Evolutionary conservation across 495 filamentous ascomycete species (phyloP).

Genomic region (Pseudomonodictys pantanalensis): DNA sequence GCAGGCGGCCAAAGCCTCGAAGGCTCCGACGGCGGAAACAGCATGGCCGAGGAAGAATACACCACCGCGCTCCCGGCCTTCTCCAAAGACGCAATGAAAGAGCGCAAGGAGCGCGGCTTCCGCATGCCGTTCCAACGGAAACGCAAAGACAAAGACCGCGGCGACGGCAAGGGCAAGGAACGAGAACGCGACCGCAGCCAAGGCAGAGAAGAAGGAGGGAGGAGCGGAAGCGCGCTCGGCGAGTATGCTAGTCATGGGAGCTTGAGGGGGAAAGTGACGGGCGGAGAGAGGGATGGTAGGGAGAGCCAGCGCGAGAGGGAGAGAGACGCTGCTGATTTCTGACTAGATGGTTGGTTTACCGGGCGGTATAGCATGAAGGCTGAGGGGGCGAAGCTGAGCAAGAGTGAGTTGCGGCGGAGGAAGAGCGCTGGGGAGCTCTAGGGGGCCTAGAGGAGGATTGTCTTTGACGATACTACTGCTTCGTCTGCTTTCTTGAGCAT

Average conservation of each 20-base stretch:
- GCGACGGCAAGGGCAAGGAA: constrained; percentile 19
- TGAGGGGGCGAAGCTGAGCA: background rate
- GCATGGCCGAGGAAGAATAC: constrained; percentile 14
- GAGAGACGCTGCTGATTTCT: constrained; percentile 3
- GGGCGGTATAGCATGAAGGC: constrained; percentile 9
- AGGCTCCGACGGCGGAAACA: constrained; percentile 17
- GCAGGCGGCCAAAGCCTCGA: constrained; percentile 25
- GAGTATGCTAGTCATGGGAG: constrained; percentile 1
- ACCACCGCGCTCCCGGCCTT: constrained; percentile 32
- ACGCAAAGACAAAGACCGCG: constrained; percentile 21
- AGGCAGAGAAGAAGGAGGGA: background rate
- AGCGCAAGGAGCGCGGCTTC: constrained; percentile 22
- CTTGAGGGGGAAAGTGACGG: constrained; percentile 15
- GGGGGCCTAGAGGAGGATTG: background rate
- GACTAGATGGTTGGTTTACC: constrained; percentile 25
- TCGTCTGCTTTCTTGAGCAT: too few relatives aligned
- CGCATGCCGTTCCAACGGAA: constrained; percentile 27
- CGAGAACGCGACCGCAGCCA: constrained; percentile 18
- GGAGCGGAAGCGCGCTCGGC: constrained; percentile 1
- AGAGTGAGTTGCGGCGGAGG: constrained; percentile 1
- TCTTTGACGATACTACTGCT: background rate
- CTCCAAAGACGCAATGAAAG: constrained; percentile 16
- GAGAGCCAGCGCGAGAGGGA: background rate
- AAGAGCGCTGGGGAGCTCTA: constrained; percentile 7
- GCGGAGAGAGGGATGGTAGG: constrained; percentile 12